Percentiles rank a stretch among this genome's conserved stretches.
phyloP scores from a whole-genome alignment of 495 filamentous ascomycete species.

The Thermothielavioides terrestris region DNA sequence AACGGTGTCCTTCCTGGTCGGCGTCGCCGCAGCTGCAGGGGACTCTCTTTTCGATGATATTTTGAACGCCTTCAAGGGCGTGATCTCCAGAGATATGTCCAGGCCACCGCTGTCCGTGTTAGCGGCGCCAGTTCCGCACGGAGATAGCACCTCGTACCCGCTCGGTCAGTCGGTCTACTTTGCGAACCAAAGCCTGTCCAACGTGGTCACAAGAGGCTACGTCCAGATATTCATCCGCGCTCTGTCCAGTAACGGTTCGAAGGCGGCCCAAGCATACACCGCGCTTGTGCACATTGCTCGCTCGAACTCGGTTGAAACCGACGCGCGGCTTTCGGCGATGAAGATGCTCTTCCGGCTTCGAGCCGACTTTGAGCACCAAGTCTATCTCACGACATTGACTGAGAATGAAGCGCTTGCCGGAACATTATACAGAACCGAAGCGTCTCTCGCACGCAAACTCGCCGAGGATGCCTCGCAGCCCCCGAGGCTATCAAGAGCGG shows the following conservation, averaged over 20 bases:
- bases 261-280: constrained; percentile 44
- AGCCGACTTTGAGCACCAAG: constrained; percentile 63
- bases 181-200: constrained; percentile 39
- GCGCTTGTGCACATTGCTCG: constrained; percentile 52
- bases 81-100: constrained; percentile 33
- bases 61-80: constrained; percentile 37
- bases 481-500: constrained; percentile 29
- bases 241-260: constrained; percentile 45
- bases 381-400: constrained; percentile 55
- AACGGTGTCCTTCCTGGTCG: constrained; percentile 40
- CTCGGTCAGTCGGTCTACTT: constrained; percentile 16
- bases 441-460: constrained; percentile 41
- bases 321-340: constrained; percentile 70
- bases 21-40: constrained; percentile 41
- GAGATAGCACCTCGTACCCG: constrained; percentile 7
- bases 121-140: constrained; percentile 21
- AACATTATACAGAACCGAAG: constrained; percentile 57
- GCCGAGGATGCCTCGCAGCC: constrained; percentile 42
- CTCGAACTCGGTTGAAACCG: constrained; percentile 44
- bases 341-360: constrained; percentile 79
- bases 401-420: constrained; percentile 66
- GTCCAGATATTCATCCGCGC: constrained; percentile 53
- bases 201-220: constrained; percentile 48
- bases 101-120: constrained; percentile 28
- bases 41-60: constrained; percentile 44